Conservation (phyloP, 2,329 filamentous ascomycete species). For the Microascus cirrosus region DNA sequence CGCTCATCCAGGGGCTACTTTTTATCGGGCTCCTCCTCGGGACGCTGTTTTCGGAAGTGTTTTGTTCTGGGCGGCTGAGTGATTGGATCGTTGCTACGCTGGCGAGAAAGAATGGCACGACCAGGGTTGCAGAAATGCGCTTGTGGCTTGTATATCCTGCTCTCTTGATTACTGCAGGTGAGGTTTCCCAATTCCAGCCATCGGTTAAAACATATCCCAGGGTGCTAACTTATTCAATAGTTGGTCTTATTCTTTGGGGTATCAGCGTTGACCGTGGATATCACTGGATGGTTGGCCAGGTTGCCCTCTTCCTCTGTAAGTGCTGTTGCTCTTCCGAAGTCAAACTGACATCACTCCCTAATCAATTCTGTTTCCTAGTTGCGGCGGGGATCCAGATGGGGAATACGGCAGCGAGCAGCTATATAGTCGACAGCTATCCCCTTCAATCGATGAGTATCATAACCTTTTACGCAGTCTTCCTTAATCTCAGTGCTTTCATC, state of each 20-base stretch:
- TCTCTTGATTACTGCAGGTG: conserved; percentile 25
- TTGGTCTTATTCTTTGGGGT: conserved; percentile 43
- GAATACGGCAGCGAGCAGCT: conserved; percentile 39
- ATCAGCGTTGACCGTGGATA: conserved; percentile 38
- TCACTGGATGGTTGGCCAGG: conserved; percentile 46
- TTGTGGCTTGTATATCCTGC: conserved; percentile 45
- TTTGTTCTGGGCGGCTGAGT: conserved; percentile 39
- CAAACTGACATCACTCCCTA: too few species aligned
- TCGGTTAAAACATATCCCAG: too few species aligned
- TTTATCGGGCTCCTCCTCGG: conserved; percentile 43
- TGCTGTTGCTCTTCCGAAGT: background rate
- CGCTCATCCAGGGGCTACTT: conserved; percentile 39
- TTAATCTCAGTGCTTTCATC: conserved; percentile 36
- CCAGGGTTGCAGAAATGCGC: conserved; percentile 40
- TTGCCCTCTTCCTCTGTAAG: conserved; percentile 42
- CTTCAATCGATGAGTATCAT: conserved; percentile 41
- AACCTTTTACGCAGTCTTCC: conserved; percentile 41
- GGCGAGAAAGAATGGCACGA: conserved; percentile 27
- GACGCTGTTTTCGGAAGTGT: conserved; percentile 36
- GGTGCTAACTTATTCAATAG: conserved; percentile 12
- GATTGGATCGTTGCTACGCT: conserved; percentile 36
- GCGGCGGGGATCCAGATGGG: conserved; percentile 44
- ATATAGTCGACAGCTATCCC: conserved; percentile 44
- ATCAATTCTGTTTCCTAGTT: conserved; percentile 19
- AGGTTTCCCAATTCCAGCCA: too few species aligned